Evolutionary conservation across 805 yeast species (phyloP), one percentile per base, ranked within the genome.

Genomic region (Ogataea polymorpha): DNA sequence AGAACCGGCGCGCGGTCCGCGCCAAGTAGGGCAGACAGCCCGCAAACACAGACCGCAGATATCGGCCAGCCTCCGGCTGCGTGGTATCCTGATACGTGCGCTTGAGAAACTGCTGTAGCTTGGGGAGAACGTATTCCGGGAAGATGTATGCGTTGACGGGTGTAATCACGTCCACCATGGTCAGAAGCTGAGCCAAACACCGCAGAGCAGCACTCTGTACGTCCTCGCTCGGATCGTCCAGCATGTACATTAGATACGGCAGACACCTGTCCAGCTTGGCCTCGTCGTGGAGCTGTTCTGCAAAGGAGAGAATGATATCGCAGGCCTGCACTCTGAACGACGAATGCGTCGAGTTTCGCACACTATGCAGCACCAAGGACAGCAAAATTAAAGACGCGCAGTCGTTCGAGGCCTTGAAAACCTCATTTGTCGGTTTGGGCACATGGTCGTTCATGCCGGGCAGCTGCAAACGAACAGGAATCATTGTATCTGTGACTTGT

Each of bases 191-290:
- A 0, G 95, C 78, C 33, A 86, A 55, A 2, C 81, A 66, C 33
- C 77, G 67, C 6, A 93, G 52, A 0, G 95, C 86, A 3, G 78
- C 66, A 1, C 80, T 73, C 38, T 82, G 85, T 3, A 88, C 93
- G 33, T 71, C 75, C 1, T 78, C 71, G 14, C 81, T 72, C 1
- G 72, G 65, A 45, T 87, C 96, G 37, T 85, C 88, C 11, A 90
- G 59, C 39, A 88, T 67, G n/a, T 78, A 66, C 16, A 86, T 74
- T 17, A 93, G 59, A 56, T 83, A 87, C 0, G 99, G 98, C 17
- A 93, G 61, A 23, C 88, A 79, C 32, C 97, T 65, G 59, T 93
- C 97, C 28, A 93, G 66, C 57, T 89, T 91, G 12, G 80, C 81
- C 42, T 86, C 95, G 57, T 93, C 98, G 17, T 77, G 75, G 2